Base-by-base conservation (phyloP, 208 protist species). In the Acanthamoeba royreba region DNA sequence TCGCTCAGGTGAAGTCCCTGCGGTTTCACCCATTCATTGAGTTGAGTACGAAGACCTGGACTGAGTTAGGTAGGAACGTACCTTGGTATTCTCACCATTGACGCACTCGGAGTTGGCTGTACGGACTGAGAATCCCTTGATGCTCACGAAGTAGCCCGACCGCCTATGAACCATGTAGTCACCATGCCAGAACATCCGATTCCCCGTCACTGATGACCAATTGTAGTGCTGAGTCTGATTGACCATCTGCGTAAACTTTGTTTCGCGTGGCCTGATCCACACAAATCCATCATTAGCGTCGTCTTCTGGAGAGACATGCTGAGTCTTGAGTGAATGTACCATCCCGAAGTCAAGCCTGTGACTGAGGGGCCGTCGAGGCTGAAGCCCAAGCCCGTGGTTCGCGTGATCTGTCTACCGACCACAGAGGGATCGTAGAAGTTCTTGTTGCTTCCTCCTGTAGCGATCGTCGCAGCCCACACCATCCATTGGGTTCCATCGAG, bases 101-200 rank as follows among this genome's bases (percentile, higher is more conserved):
- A 85, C n/a, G 43, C 74, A 85, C 22, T 85, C 74, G 74, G 43
- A 28, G 74, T 28, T 85, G 38, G 74, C 74, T 22, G 53, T 85
- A 13, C 74, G 74, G 4, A 45, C 25, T 11, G 74, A 85, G 74
- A 85, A 47, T 7, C 43, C 74, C 74, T 85, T 85, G 43, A 85
- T 17, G 43, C n/a, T 85, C 43, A 85, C 74, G 3, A 38, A 13
- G 74, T 85, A 85, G 74, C 25, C 15, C n/a, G 74, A 22, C 13
- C 74, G 74, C n/a, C 74, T 40, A 45, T 85, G 74, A 33, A 85
- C 43, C 74, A 85, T 85, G 74, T 40, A 85, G 45, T 85, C 74
- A 31, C 13, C 5, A 28, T 7, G 43, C 43, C 43, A 85, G 74
- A 33, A 85, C 74, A 85, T 85, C 43, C 74, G 74, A 45, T 85